phyloP scores from a whole-genome alignment of 345 rosid genomes.

The Gossypium longicalyx region DNA sequence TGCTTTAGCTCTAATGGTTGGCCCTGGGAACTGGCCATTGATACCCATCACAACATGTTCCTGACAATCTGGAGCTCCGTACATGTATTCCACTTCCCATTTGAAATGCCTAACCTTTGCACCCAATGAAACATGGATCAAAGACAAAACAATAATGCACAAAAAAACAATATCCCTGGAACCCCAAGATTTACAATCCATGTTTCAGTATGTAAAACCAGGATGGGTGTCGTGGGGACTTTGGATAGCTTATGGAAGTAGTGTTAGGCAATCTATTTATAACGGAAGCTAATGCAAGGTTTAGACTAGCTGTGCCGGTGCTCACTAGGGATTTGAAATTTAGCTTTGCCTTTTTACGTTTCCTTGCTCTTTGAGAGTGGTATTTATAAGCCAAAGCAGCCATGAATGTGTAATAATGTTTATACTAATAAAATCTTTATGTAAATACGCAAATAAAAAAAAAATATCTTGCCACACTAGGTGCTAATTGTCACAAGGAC shows the following conservation, averaged over 20 bases:
- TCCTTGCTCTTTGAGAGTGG: too few relatives aligned
- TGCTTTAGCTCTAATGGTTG: slow-evolving; percentile 54
- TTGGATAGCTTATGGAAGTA: background rate
- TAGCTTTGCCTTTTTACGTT: background rate
- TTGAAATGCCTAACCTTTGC: slow-evolving; percentile 32
- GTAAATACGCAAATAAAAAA: background rate
- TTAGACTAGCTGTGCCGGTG: background rate
- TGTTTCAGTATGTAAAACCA: background rate
- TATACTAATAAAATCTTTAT: too few relatives aligned
- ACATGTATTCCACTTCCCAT: slow-evolving; percentile 67
- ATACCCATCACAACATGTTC: slow-evolving; percentile 63
- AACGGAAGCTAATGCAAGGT: background rate
- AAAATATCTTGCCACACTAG: background rate
- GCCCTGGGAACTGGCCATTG: slow-evolving; percentile 86
- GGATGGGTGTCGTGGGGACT: background rate
- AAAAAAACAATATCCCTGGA: background rate
- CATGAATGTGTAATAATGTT: background rate
- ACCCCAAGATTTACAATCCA: background rate
- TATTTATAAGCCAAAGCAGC: background rate
- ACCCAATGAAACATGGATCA: slow-evolving; percentile 9
- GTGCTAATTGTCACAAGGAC: background rate
- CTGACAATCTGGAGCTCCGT: slow-evolving; percentile 65
- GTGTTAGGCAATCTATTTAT: background rate
- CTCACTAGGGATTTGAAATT: background rate
- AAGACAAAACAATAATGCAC: slow-evolving; percentile 6